Evolutionary conservation across 345 rosid species (phyloP), one percentile per base, ranked within the genome.

Genomic region (Hibiscus syriacus): DNA sequence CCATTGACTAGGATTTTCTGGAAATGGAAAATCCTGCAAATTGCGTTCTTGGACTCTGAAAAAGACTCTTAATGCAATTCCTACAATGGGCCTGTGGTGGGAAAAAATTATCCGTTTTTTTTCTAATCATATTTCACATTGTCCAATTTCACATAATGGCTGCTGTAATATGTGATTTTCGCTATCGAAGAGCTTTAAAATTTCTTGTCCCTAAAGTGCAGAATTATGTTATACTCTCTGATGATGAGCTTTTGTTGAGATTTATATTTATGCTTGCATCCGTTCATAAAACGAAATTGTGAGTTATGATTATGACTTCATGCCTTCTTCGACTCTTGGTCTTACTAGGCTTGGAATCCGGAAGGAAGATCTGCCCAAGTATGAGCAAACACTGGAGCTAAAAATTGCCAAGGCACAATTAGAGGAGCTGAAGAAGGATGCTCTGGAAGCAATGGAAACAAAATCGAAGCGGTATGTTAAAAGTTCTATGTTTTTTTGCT

Each of bases 311-410:
- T 23, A 41, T 32, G 41, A 2, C 41, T 38, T 38, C 41, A 9
- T 9, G 19, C 4, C 32, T 66, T 43, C 25, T 59, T 53, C 14
- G 17, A 67, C 22, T 32, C 20, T 38, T 39, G 55, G 39, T 46
- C n/a, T 6, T 39, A 27, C 39, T 69, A 95, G 98, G 87, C 96
- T 95, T 75, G 99, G 99, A 45, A 80, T 95, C 14, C 80, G 71
- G 54, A 86, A 72, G 84, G 94, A 88, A 82, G 94, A 95, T 72
- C 88, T 95, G 27, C 97, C 99, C 1, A 95, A 92, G 77, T 88
- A 90, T 64, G 98, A 90, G 77, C 96, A 92, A 67, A 70, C 83
- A 43, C 59, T 90, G 70, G 99, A 95, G 72, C 84, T 75, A 32
- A 90, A 84, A 85, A 81, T 92, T 68, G 90, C 99, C 41, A 88